These are phyloP conservation scores for Shiraia sp. DNA, from an alignment of 2,329 filamentous ascomycete genomes.

Conservation along the genomic window DNA sequence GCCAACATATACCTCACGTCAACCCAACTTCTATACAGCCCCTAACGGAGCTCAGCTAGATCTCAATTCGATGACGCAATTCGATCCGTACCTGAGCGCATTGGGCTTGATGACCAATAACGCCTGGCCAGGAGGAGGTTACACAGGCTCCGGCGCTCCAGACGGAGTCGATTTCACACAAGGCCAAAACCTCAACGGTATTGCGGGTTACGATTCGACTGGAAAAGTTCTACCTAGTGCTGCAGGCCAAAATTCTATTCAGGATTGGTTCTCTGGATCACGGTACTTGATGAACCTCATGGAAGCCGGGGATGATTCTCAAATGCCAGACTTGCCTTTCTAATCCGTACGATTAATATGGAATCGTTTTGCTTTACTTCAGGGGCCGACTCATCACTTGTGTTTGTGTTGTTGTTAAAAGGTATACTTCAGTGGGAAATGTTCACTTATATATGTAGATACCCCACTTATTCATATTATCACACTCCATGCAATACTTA, in stretches of 20 bases:
- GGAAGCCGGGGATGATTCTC: constrained; percentile 58
- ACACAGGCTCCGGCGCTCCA: constrained; percentile 3
- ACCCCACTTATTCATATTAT: no score
- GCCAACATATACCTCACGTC: constrained; percentile 4
- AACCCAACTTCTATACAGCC: constrained; percentile 17
- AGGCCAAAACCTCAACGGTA: neutral
- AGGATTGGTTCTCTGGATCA: constrained; percentile 69
- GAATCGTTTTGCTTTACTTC: neutral
- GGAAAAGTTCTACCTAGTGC: constrained; percentile 15
- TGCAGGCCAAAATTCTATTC: constrained; percentile 51
- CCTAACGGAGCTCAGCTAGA: constrained; percentile 20
- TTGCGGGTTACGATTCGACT: neutral
- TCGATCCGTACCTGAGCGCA: constrained; percentile 67
- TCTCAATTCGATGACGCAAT: constrained; percentile 43
- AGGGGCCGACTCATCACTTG: neutral
- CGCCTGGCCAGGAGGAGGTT: constrained; percentile 26
- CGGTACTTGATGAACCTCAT: constrained; percentile 67
- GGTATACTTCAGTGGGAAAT: no score
- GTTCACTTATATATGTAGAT: no score
- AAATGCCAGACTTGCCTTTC: constrained; percentile 34
- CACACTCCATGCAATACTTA: no score
- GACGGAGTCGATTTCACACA: constrained; percentile 11
- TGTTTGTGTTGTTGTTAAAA: no score
- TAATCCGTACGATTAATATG: constrained; percentile 1
- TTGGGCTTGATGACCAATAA: constrained; percentile 61